Evolutionary conservation across 106 monocot genomes (phyloP).

Genomic region (Apostasia shenzhenica): DNA sequence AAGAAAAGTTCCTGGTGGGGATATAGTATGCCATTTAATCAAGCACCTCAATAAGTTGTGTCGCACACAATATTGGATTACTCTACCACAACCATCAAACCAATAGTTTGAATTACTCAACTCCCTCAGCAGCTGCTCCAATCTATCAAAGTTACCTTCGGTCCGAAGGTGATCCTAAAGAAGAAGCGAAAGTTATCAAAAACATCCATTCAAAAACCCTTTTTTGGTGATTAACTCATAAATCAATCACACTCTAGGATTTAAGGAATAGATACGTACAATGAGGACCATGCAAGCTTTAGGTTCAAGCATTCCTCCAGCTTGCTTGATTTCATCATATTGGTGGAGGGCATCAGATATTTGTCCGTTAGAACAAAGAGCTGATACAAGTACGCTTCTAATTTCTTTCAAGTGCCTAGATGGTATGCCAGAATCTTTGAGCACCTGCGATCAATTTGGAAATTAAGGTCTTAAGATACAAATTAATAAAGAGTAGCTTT

Average conservation of each 20-base stretch:
- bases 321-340: constrained; percentile 75
- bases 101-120: constrained; percentile 50
- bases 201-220: neutral
- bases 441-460: constrained; percentile 34
- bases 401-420: constrained; percentile 43
- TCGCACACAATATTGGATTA: constrained; percentile 65
- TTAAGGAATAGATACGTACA: constrained; percentile 32
- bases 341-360: constrained; percentile 57
- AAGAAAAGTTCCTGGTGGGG: neutral
- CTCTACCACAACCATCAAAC: constrained; percentile 85
- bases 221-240: neutral
- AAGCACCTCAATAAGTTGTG: constrained; percentile 46
- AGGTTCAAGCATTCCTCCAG: constrained; percentile 44
- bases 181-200: neutral
- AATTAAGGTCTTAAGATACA: no score
- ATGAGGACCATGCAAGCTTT: constrained; percentile 65
- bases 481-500: no score
- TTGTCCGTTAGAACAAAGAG: constrained; percentile 70
- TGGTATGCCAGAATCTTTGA: constrained; percentile 40
- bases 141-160: constrained; percentile 56
- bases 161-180: constrained; percentile 43
- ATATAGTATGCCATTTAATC: constrained; percentile 5
- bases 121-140: constrained; percentile 62
- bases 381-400: constrained; percentile 60
- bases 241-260: neutral